A percentile compares a stretch with the other conserved stretches of the same genome.
phyloP scores from a whole-genome alignment of 345 rosid species.

The Punica granatum region DNA sequence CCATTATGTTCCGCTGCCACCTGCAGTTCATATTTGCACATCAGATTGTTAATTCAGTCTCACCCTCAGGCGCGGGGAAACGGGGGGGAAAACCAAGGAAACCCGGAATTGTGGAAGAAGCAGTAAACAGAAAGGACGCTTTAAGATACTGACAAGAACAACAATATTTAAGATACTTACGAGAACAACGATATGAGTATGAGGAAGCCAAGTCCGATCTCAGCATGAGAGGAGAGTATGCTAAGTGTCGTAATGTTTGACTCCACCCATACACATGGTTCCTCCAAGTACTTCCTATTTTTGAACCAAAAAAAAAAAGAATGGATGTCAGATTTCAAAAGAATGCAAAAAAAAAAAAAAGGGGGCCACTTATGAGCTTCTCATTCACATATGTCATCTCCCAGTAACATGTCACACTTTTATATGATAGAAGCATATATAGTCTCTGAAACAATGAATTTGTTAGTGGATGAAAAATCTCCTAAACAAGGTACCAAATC shows the following conservation, averaged over 20 bases:
- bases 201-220: slow-evolving; percentile 87
- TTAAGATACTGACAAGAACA: slow-evolving; percentile 74
- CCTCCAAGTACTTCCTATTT: slow-evolving; percentile 85
- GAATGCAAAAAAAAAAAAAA: not conserved
- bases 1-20: slow-evolving; percentile 97
- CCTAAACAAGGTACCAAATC: not conserved
- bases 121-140: not conserved
- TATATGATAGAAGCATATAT: no score
- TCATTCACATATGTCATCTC: not conserved
- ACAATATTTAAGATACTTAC: slow-evolving; percentile 39
- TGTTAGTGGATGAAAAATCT: not conserved
- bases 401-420: no score
- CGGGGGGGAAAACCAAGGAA: not conserved
- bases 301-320: slow-evolving; percentile 14
- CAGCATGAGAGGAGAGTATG: slow-evolving; percentile 87
- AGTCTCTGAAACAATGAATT: no score
- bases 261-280: slow-evolving; percentile 94
- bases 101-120: not conserved
- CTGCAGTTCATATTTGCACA: slow-evolving; percentile 26
- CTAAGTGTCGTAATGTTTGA: slow-evolving; percentile 76
- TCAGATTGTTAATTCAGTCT: not conserved
- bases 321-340: not conserved
- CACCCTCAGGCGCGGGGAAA: no score
- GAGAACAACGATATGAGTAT: slow-evolving; percentile 69
- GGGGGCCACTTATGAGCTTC: no score